Percentiles rank a stretch among this genome's conserved stretches.
These are phyloP conservation scores for Cylindrotheca closterium DNA, from an alignment of 108 stramenopile species.

Conservation along the genomic window DNA sequence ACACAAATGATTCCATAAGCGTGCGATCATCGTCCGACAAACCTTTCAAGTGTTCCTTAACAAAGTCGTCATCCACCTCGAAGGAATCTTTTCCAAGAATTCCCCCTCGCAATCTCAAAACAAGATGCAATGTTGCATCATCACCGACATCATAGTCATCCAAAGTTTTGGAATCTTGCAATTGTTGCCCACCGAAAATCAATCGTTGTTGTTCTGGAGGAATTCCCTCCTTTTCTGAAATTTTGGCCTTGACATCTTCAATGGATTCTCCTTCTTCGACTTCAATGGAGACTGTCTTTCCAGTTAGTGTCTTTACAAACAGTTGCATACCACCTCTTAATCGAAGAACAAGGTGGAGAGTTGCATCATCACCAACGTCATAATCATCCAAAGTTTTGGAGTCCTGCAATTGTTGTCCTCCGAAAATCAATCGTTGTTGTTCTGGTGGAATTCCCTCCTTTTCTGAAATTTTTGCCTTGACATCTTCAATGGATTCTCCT, in stretches of 20 bases:
- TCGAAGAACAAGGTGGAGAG: conserved; percentile 88
- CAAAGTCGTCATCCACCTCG: conserved; percentile 81
- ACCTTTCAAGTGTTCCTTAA: conserved; percentile 59
- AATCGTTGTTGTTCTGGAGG: conserved; percentile 94
- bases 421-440: conserved; percentile 97
- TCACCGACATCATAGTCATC: conserved; percentile 96
- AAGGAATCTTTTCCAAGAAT: conserved; percentile 80
- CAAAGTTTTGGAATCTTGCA: conserved; percentile 92
- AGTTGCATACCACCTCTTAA: conserved; percentile 93
- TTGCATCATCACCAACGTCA: conserved; percentile 92
- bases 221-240: conserved; percentile 96
- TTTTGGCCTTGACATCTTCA: conserved; percentile 97
- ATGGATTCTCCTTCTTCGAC: conserved; percentile 97
- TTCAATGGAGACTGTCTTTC: conserved; percentile 95
- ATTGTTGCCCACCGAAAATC: conserved; percentile 98
- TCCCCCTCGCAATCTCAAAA: conserved; percentile 84
- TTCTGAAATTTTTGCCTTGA: conserved; percentile 96
- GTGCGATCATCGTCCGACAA: conserved; percentile 66
- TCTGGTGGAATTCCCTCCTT: conserved; percentile 97
- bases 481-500: conserved; percentile 96
- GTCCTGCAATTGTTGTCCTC: conserved; percentile 96
- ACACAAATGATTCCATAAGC: conserved; percentile 75
- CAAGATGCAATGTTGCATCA: conserved; percentile 93
- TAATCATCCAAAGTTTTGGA: conserved; percentile 94
- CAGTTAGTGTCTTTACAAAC: conserved; percentile 95